phyloP scores from a whole-genome alignment of 1,139 yeast species.

The Geotrichum candidum region DNA sequence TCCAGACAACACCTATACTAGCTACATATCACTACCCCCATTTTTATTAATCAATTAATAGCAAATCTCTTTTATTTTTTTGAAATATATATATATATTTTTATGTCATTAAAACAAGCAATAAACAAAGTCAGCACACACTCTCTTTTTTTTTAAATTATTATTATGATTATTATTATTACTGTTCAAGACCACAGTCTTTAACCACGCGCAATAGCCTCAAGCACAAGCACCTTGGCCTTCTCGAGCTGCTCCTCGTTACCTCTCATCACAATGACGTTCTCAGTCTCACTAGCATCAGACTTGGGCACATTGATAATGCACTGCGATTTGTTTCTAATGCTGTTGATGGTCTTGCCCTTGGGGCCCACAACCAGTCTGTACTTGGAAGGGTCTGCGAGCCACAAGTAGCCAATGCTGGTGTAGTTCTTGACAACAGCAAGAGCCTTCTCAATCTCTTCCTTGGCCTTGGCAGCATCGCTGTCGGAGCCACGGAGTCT shows the following conservation, averaged over 20 bases:
- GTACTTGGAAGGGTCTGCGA: slow-evolving; percentile 42
- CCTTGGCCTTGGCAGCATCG: slow-evolving; percentile 34
- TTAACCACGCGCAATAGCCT: slow-evolving; percentile 15
- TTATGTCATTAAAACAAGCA: background rate
- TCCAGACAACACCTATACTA: background rate
- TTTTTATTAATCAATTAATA: no score
- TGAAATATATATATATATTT: background rate
- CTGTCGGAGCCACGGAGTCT: slow-evolving; percentile 36
- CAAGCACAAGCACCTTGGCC: slow-evolving; percentile 40
- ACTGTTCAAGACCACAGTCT: background rate
- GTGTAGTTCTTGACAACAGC: slow-evolving; percentile 35
- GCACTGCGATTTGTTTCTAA: slow-evolving; percentile 55
- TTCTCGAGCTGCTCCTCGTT: slow-evolving; percentile 42
- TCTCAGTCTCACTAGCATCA: slow-evolving; percentile 41
- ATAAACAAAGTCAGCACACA: background rate
- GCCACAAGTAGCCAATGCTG: slow-evolving; percentile 46
- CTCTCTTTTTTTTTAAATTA: background rate
- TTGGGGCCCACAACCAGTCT: slow-evolving; percentile 70
- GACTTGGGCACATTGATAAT: slow-evolving; percentile 61
- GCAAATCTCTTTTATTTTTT: background rate
- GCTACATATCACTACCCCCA: background rate
- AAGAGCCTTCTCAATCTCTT: slow-evolving; percentile 33
- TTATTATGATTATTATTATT: no score
- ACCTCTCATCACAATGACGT: slow-evolving; percentile 32
- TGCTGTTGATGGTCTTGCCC: slow-evolving; percentile 60